A percentile compares a stretch with the other conserved stretches of the same genome.
phyloP scores from a whole-genome alignment of 768 basidiomycete genomes.

The Serendipita sp. region DNA sequence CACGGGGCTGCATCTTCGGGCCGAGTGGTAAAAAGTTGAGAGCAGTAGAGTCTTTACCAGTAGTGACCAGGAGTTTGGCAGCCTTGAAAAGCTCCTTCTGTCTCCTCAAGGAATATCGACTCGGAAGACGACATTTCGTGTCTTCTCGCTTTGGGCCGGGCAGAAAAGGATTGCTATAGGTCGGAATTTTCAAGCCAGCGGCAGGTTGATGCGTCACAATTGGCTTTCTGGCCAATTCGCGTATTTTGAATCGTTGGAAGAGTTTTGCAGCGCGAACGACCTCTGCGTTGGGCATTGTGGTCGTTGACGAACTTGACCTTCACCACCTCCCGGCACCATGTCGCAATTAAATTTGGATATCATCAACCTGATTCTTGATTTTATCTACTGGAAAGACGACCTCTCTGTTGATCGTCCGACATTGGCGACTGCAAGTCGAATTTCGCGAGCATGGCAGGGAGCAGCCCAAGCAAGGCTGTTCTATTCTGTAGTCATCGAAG shows the following conservation, averaged over 20 bases:
- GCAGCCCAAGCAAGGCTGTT: neutral
- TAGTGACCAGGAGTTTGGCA: neutral
- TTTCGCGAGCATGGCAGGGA: neutral
- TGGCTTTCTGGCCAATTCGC: neutral
- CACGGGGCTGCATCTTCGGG: neutral
- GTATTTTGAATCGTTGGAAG: neutral
- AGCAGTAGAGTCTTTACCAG: neutral
- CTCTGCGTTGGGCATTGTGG: neutral
- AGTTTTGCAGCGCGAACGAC: neutral
- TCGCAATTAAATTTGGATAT: neutral
- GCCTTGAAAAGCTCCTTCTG: constrained; percentile 2
- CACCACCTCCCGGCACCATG: neutral
- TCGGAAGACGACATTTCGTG: neutral
- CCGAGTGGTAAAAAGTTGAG: neutral
- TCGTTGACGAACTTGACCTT: neutral
- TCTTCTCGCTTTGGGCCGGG: neutral
- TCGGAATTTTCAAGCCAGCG: neutral
- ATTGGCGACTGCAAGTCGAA: neutral
- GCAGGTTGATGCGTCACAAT: neutral
- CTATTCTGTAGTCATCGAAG: neutral
- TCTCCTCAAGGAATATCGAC: neutral
- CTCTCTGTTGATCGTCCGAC: neutral
- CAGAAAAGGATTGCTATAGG: neutral
- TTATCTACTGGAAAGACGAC: neutral
- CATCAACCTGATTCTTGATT: neutral